Evolutionary conservation across 768 basidiomycete species (phyloP).

Genomic region (Kwoniella heveanensis): DNA sequence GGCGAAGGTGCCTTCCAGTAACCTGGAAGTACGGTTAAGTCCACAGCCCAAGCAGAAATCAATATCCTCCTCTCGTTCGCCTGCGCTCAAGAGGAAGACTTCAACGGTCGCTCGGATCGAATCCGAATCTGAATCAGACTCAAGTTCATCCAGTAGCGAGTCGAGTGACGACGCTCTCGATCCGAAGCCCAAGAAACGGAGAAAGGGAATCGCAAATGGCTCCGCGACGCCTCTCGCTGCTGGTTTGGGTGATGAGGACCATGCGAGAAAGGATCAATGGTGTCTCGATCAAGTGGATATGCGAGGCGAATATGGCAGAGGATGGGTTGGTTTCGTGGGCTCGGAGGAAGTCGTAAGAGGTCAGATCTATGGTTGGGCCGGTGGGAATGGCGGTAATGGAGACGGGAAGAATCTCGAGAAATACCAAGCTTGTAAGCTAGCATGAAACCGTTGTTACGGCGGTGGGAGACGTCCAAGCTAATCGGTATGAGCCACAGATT

Average conservation of each 20-base stretch:
- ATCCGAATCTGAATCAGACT: slow-evolving; percentile 32
- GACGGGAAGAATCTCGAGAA: slow-evolving; percentile 35
- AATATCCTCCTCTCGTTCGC: slow-evolving; percentile 16
- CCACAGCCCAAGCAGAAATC: slow-evolving; percentile 4
- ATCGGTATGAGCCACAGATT: slow-evolving; percentile 25
- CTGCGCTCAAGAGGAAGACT: slow-evolving; percentile 18
- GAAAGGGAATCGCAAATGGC: slow-evolving; percentile 4
- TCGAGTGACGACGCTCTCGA: slow-evolving; percentile 24
- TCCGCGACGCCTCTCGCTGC: slow-evolving; percentile 9
- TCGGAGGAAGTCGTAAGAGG: slow-evolving; percentile 37
- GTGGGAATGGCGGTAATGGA: slow-evolving; percentile 17
- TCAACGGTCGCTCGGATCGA: slow-evolving; percentile 15
- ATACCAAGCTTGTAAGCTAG: slow-evolving; percentile 47
- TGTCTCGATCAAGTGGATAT: slow-evolving; percentile 33
- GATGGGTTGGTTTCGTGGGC: slow-evolving; percentile 41
- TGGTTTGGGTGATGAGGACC: slow-evolving; percentile 9
- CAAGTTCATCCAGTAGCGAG: slow-evolving; percentile 9
- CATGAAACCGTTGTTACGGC: not conserved
- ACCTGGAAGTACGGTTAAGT: not conserved
- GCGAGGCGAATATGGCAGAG: slow-evolving; percentile 40
- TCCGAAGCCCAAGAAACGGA: slow-evolving; percentile 18
- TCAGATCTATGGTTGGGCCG: slow-evolving; percentile 28
- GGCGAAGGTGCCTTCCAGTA: not conserved
- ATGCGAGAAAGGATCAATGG: slow-evolving; percentile 15
- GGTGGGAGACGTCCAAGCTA: not conserved